Percentiles rank a stretch among this genome's conserved stretches.
Conservation (phyloP, 1,284 basidiomycete genomes). For the Pseudozyma tsukubaensis region DNA sequence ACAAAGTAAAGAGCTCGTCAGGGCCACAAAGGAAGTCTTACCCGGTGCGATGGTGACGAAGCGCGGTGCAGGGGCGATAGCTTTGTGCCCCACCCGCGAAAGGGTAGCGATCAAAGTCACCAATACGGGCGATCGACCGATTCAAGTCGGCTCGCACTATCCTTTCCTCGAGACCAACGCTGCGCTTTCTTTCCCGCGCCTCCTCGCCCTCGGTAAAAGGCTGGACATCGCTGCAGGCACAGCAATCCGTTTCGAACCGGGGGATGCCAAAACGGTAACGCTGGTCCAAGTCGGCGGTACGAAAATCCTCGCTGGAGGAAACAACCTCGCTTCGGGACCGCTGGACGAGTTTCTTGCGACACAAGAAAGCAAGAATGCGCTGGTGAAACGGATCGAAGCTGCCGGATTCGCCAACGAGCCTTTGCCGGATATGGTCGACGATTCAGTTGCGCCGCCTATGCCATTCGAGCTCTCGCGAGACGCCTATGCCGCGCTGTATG, state of each 20-base stretch:
- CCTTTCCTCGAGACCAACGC: constrained; percentile 88
- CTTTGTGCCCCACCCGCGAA: constrained; percentile 79
- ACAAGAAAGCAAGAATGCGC: constrained; percentile 11
- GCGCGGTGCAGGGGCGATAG: constrained; percentile 72
- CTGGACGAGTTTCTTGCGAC: constrained; percentile 38
- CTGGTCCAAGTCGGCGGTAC: constrained; percentile 83
- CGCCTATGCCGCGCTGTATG: constrained; percentile 70
- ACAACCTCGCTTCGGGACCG: constrained; percentile 72
- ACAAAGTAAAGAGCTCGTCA: constrained; percentile 3
- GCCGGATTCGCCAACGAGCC: constrained; percentile 55
- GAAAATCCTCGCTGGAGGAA: constrained; percentile 77
- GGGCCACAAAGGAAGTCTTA: constrained; percentile 21
- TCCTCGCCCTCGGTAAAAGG: constrained; percentile 81
- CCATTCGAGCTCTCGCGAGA: constrained; percentile 52
- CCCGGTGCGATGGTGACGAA: constrained; percentile 56
- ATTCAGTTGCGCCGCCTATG: constrained; percentile 26
- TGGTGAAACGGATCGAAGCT: constrained; percentile 39
- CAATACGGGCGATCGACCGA: constrained; percentile 92
- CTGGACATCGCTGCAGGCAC: constrained; percentile 94
- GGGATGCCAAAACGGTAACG: constrained; percentile 84
- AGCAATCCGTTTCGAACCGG: constrained; percentile 95
- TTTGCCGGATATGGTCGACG: constrained; percentile 20
- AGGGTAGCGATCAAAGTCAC: constrained; percentile 82
- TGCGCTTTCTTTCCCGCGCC: constrained; percentile 84
- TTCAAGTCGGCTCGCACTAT: constrained; percentile 81